Evolutionary conservation across 2,329 filamentous ascomycete genomes (phyloP), one percentile per base, ranked within the genome.

Genomic region (Elsinoe perseae): DNA sequence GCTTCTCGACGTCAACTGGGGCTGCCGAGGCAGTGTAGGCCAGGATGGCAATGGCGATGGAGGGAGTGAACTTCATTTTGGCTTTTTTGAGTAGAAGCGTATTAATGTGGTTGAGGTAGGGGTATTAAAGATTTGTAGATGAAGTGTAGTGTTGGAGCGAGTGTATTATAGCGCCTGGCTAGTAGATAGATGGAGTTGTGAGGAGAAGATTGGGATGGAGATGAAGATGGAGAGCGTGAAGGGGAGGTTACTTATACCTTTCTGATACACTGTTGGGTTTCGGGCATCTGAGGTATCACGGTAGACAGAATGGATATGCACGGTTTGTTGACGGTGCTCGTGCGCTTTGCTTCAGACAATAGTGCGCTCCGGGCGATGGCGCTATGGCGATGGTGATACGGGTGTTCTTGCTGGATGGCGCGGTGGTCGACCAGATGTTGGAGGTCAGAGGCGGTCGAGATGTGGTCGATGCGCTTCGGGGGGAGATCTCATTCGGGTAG

Each of bases 1-100:
- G 48, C 48, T 52, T 52, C 12, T 52, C 48, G 32, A 52, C 16
- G 48, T 34, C 48, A 21, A 52, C 48, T 16, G 48, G 48, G 6
- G 48, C 48, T 7, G 48, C 48, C 10, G 48, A 21, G 48, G 48
- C 48, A 30, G 48, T 36, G 48, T 28, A 32, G 48, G 48, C 48
- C 48, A 52, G 48, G 30, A 52, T 52, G 48, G 28, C 25, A 20
- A 52, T 6, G 48, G 48, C 48, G 48, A 52, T 28, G 25, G 25
- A 28, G 14, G 28, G 30, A 4, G 48, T 52, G 48, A 52, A 32
- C 32, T 38, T 52, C 48, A 52, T 52, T 36, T 52, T 52, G 48
- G 25, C 3, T 36, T 6, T 36, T 50, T 3, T 12, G n/a, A 12
- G 27, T 12, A n/a, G 23, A 48, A n/a, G 5, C 25, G 28, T n/a